These are phyloP conservation scores for Picochlorum sp. DNA, from an alignment of 139 green algal genomes.

Conservation along the genomic window DNA sequence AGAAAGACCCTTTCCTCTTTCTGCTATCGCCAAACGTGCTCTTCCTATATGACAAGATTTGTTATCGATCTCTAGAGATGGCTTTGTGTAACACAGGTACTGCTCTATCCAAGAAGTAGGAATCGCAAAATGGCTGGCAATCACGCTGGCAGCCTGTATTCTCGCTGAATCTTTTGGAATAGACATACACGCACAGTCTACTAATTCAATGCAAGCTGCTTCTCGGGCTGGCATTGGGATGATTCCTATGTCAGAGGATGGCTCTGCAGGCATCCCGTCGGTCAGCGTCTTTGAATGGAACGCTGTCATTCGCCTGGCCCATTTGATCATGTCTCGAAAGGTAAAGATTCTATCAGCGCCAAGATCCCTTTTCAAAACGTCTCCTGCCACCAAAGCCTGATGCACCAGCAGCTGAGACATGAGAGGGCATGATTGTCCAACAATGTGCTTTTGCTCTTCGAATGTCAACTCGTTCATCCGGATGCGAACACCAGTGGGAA, in stretches of 20 bases:
- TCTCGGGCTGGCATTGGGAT: conserved; percentile 35
- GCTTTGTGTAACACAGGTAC: too few species aligned
- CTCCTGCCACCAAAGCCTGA: conserved; percentile 44
- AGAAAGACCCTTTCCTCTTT: background rate
- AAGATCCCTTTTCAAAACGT: conserved; percentile 37
- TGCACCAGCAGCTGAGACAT: conserved; percentile 60
- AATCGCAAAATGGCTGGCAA: too few species aligned
- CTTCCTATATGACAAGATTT: conserved; percentile 11
- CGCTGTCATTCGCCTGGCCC: conserved; percentile 56
- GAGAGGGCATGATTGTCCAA: conserved; percentile 45
- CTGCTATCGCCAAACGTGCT: background rate
- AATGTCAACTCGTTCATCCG: conserved; percentile 46
- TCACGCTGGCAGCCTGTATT: too few species aligned
- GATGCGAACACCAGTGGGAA: conserved; percentile 53
- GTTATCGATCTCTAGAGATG: conserved; percentile 25
- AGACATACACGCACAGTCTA: conserved; percentile 48
- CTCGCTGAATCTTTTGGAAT: background rate
- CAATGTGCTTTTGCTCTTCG: conserved; percentile 67
- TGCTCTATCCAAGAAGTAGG: too few species aligned
- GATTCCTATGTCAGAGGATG: conserved; percentile 3
- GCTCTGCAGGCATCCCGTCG: conserved; percentile 2
- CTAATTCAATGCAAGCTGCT: conserved; percentile 42
- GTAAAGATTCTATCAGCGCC: conserved; percentile 46
- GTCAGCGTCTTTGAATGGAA: conserved; percentile 11
- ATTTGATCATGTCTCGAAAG: conserved; percentile 77